Evolutionary conservation across 352 stramenopile species (phyloP), one percentile per base, ranked within the genome.

Genomic region (Phytophthora crassamura): DNA sequence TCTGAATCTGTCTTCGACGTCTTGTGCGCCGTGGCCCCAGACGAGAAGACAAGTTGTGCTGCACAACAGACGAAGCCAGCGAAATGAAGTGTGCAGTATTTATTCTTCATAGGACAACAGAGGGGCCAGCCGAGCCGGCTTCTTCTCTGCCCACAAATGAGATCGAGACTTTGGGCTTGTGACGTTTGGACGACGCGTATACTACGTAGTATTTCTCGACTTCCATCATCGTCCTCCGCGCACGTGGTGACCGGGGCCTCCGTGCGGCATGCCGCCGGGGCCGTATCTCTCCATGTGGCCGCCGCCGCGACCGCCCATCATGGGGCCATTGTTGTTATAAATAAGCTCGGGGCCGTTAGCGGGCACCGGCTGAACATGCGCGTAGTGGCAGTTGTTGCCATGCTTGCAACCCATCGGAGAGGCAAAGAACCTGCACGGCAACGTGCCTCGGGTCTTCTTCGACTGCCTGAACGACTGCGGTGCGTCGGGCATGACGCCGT

Each of bases 391-490:
- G 51, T 63, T 77, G 43, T 65, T 77, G 48, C 86, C 86, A 54
- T 93, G 82, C 42, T 91, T 90, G 72, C 86, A 95, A 36, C 86
- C 86, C 15, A 69, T 55, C 7, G 86, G 78, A 16, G 73, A 82
- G 41, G 59, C 56, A 75, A 91, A 93, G 69, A 89, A 93, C 46
- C 88, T 87, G 68, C 86, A 95, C 7, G 82, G 80, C 36, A 81
- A 48, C 40, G 59, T 75, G 47, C 57, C 67, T 42, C 78, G 59
- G 38, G 69, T 84, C 55, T 81, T 82, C 56, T 84, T 84, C 55
- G 66, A 67, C 6, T 64, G 57, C 33, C 78, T 91, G 22, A 71
- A 48, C 34, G 78, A 72, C 32, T 72, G 54, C 22, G 46, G 47
- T 16, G 51, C 58, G 42, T 87, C 82, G 3, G 69, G 47, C 34